These are phyloP conservation scores for Clavaria fumosa DNA, from an alignment of 768 basidiomycete genomes.

Conservation along the genomic window DNA sequence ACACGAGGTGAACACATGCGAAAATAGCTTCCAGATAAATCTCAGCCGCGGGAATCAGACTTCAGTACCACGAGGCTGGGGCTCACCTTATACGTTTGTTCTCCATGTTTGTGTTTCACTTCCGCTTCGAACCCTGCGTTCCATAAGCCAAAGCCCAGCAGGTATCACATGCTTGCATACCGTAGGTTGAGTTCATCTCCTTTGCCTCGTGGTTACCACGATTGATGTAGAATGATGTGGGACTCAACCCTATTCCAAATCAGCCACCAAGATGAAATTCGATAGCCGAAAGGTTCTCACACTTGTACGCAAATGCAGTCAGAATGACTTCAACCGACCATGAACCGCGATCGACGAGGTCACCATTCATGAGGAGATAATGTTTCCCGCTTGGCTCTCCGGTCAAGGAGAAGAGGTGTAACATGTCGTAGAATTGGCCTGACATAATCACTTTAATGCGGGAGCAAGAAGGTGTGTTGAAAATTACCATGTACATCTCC, in stretches of 20 bases:
- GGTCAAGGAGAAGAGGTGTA: conserved; percentile 76
- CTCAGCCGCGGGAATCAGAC: not conserved
- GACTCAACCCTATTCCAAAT: conserved; percentile 56
- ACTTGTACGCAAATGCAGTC: conserved; percentile 91
- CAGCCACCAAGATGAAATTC: conserved; percentile 1
- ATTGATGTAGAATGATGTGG: conserved; percentile 81
- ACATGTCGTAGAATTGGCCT: conserved; percentile 93
- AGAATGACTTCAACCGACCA: conserved; percentile 92
- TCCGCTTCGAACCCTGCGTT: conserved; percentile 70
- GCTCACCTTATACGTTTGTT: conserved; percentile 78
- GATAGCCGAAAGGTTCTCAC: conserved; percentile 25
- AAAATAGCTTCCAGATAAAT: conserved; percentile 51
- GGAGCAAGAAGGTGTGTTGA: not conserved
- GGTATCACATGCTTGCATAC: not conserved
- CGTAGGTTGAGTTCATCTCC: conserved; percentile 93
- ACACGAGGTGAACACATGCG: conserved; percentile 87
- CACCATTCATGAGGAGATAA: conserved; percentile 80
- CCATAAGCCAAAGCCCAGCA: not conserved
- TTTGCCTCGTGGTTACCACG: conserved; percentile 94
- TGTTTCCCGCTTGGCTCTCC: conserved; percentile 78
- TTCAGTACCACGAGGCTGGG: not conserved
- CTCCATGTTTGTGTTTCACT: conserved; percentile 91
- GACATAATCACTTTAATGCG: conserved; percentile 5
- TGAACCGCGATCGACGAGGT: conserved; percentile 94
- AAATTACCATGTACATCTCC: conserved; percentile 84